Evolutionary conservation across 2,329 filamentous ascomycete species (phyloP).

Genomic region (Colletotrichum brevisporum): DNA sequence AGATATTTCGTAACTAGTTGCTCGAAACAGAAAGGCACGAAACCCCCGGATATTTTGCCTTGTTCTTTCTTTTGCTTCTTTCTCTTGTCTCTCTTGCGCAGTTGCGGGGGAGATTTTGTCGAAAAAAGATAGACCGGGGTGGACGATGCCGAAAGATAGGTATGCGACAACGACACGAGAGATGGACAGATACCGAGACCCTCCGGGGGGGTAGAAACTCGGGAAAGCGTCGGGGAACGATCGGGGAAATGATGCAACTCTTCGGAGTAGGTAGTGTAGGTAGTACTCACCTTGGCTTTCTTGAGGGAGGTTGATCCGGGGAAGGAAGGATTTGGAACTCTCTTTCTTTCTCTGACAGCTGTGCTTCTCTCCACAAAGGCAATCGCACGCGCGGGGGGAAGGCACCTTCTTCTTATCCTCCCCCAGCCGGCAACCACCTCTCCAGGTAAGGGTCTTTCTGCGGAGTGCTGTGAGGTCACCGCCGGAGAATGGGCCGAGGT

Average conservation of each 20-base stretch:
- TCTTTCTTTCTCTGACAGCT: background rate
- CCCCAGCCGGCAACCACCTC: slow-evolving; percentile 21
- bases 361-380: background rate
- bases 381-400: slow-evolving; percentile 16
- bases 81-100: background rate
- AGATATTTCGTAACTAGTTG: slow-evolving; percentile 33
- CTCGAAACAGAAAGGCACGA: slow-evolving; percentile 23
- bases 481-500: slow-evolving; percentile 34
- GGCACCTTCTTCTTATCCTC: slow-evolving; percentile 35
- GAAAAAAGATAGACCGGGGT: no score
- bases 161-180: no score
- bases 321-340: background rate
- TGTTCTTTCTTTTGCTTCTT: background rate
- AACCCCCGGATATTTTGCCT: background rate
- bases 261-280: no score
- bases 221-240: slow-evolving; percentile 31
- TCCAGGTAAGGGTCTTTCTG: background rate
- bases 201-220: background rate
- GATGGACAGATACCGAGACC: no score
- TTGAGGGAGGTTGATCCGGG: background rate
- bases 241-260: slow-evolving; percentile 24
- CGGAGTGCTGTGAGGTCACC: slow-evolving; percentile 28
- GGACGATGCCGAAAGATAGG: no score
- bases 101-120: background rate
- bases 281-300: background rate